A percentile compares a stretch with the other conserved stretches of the same genome.
Conservation (phyloP, 257 asterid genomes). For the Lavandula angustifolia region DNA sequence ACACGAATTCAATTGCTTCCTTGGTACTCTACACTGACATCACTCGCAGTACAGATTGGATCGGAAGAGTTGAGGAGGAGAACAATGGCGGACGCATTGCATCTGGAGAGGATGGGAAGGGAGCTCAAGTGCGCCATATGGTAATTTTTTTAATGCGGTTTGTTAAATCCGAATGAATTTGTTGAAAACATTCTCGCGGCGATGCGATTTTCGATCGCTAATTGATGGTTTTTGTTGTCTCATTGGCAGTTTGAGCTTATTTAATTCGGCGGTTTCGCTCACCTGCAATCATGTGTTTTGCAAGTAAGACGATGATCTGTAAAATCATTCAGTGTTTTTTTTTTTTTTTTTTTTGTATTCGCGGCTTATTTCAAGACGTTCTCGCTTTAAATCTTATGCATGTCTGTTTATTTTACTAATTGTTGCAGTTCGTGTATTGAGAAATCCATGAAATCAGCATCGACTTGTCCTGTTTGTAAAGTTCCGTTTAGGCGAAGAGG, state of each 20-base stretch:
- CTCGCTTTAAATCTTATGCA: neutral
- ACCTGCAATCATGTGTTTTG: conserved; percentile 94
- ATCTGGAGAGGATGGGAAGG: conserved; percentile 91
- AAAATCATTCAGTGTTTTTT: neutral
- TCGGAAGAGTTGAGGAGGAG: neutral
- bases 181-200: neutral
- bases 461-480: conserved; percentile 87
- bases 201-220: neutral
- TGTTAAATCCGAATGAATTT: neutral
- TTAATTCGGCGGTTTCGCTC: conserved; percentile 78
- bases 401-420: neutral
- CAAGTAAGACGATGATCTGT: conserved; percentile 53
- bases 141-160: conserved; percentile 36
- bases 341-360: neutral
- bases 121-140: conserved; percentile 99
- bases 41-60: neutral
- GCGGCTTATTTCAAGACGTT: neutral
- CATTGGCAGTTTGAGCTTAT: conserved; percentile 72
- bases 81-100: conserved; percentile 69
- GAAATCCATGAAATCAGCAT: conserved; percentile 75
- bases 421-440: conserved; percentile 68
- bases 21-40: neutral
- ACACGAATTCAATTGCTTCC: conserved; percentile 6
- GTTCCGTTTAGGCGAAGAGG: conserved; percentile 92
- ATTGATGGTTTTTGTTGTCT: conserved; percentile 20